Percentiles rank a stretch among this genome's conserved stretches.
Conservation (phyloP, 1,284 basidiomycete genomes). For the Malassezia psittaci region DNA sequence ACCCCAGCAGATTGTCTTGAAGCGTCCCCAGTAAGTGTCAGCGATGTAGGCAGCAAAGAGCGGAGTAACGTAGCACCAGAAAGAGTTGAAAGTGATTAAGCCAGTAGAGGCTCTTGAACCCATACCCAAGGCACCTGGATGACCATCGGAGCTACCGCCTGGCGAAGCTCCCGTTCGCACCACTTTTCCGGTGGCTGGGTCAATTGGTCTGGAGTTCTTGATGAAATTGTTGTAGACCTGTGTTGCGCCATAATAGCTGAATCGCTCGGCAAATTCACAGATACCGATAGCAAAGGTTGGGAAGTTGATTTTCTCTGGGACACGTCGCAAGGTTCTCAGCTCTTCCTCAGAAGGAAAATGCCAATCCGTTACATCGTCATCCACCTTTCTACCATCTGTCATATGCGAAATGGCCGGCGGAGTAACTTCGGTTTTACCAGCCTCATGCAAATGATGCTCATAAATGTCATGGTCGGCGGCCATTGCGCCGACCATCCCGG, state of each 20-base stretch:
- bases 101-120: constrained; percentile 43
- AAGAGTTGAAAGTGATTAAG: constrained; percentile 43
- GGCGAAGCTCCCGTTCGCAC: constrained; percentile 20
- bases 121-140: constrained; percentile 33
- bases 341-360: constrained; percentile 37
- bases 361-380: neutral
- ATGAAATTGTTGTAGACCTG: constrained; percentile 44
- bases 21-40: constrained; percentile 51
- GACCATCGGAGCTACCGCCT: neutral
- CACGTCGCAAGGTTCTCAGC: constrained; percentile 31
- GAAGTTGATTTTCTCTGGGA: constrained; percentile 41
- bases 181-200: constrained; percentile 15
- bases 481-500: neutral
- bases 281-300: constrained; percentile 39
- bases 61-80: constrained; percentile 41
- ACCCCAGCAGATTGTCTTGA: constrained; percentile 50
- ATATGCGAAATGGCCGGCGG: neutral
- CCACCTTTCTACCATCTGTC: neutral
- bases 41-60: constrained; percentile 48
- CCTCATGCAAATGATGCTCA: constrained; percentile 2
- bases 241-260: constrained; percentile 44
- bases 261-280: constrained; percentile 46
- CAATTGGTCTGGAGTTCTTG: neutral
- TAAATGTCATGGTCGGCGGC: constrained; percentile 7
- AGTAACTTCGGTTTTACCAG: neutral